Evolutionary conservation across 1,139 yeast species (phyloP), one percentile per base, ranked within the genome.

Genomic region (Geotrichum armillariae): DNA sequence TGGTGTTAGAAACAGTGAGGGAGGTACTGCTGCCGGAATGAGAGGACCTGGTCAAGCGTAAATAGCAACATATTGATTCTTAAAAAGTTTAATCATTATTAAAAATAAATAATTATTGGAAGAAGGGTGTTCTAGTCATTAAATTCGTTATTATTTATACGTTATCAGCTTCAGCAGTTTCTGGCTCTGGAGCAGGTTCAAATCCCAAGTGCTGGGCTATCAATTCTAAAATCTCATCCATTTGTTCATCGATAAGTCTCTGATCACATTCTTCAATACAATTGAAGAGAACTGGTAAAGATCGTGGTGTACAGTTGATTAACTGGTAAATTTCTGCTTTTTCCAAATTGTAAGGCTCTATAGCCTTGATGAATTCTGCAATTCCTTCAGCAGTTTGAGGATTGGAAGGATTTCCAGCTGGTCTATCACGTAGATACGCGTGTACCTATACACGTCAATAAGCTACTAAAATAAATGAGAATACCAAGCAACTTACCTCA

Each of bases 221-320:
- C 53, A 79, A 73, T 2, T 66, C 75, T 16, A 86, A 56, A 2
- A 89, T 76, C 1, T 70, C 69, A 45, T 79, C 78, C 50, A 85
- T 75, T 52, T 80, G 76, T 1, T 79, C 85, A 53, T 83, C 86
- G 18, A 73, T 69, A 60, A 89, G 84, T 57, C 98, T 74, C 58
- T 79, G 83, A 59, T 91, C 98, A 66, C 96, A 91, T 66, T 93
- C 98, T 63, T 93, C 99, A 2, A 93, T 82, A 38, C 91, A 72
- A 0, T 93, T 76, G 66, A 82, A 89, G 50, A 93, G 74, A 37
- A 80, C 84, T 3, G 90, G 96, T 74, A 88, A 70, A 2, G 90
- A 80, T 44, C 84, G 72, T 0, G 98, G 98, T 37, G 90, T 76
- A 4, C 82, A 73, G 66, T 93, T 91, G 53, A 90, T 77, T 33